These are phyloP conservation scores for Exidia glandulosa DNA, from an alignment of 768 basidiomycete species.

Conservation along the genomic window DNA sequence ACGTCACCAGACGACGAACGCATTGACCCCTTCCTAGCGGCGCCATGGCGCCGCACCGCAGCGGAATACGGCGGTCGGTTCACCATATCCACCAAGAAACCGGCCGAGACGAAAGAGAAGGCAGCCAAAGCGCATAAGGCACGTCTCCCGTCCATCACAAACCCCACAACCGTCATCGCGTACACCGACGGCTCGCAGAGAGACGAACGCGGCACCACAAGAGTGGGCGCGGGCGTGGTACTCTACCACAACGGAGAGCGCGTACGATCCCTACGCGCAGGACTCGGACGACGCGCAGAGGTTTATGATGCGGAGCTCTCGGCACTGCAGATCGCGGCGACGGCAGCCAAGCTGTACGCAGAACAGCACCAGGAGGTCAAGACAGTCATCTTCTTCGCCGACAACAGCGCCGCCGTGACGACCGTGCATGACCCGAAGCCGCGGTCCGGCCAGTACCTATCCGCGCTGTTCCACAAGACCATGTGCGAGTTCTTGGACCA, in stretches of 20 bases:
- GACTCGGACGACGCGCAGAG: slow-evolving; percentile 17
- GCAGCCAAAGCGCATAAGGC: slow-evolving; percentile 2
- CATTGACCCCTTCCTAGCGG: neutral
- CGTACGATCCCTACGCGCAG: neutral
- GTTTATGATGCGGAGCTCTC: slow-evolving; percentile 19
- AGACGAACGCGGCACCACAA: neutral
- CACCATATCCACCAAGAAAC: neutral
- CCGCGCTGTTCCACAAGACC: too few relatives aligned
- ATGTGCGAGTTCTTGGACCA: slow-evolving; percentile 11
- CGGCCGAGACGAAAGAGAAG: neutral
- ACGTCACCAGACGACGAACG: neutral
- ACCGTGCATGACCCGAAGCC: neutral
- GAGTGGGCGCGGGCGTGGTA: slow-evolving; percentile 6
- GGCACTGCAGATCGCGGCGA: slow-evolving; percentile 12
- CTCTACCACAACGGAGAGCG: neutral
- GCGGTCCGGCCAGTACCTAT: slow-evolving; percentile 10
- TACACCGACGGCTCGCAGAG: slow-evolving; percentile 10
- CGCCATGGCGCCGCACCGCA: neutral
- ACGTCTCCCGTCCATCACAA: neutral
- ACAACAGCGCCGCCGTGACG: slow-evolving; percentile 9
- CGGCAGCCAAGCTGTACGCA: slow-evolving; percentile 3
- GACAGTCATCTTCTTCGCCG: slow-evolving; percentile 5
- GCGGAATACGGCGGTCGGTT: neutral
- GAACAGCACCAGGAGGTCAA: neutral
- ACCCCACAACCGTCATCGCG: neutral